Evolutionary conservation across 495 filamentous ascomycete species (phyloP).

Genomic region (Hypomontagnella submonticulosa): DNA sequence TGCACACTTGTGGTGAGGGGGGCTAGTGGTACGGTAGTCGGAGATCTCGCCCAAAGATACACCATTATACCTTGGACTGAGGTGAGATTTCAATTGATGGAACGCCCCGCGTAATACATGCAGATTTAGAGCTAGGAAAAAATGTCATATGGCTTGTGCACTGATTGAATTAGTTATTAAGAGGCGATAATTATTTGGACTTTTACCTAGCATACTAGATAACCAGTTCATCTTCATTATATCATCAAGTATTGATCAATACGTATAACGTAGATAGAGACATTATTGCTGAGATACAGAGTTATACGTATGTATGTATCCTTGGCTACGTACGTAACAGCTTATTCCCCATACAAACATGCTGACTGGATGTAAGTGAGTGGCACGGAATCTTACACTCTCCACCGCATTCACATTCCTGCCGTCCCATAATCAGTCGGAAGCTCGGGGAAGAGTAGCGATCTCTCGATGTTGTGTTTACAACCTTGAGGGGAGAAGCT

Average conservation of each 20-base stretch:
- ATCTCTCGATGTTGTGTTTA: slow-evolving; percentile 11
- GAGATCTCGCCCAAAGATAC: slow-evolving; percentile 17
- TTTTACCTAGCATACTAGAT: too few relatives aligned
- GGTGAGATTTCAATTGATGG: slow-evolving; percentile 27
- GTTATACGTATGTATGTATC: background rate
- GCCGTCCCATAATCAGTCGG: slow-evolving; percentile 10
- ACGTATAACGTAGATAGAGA: too few relatives aligned
- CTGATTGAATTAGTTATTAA: too few relatives aligned
- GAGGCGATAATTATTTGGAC: too few relatives aligned
- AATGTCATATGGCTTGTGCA: slow-evolving; percentile 3
- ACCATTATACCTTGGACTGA: slow-evolving; percentile 14
- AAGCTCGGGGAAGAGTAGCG: slow-evolving; percentile 23
- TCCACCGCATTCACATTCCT: slow-evolving; percentile 8
- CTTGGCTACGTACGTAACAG: background rate
- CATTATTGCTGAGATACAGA: too few relatives aligned
- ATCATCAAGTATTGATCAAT: too few relatives aligned
- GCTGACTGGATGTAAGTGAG: slow-evolving; percentile 30
- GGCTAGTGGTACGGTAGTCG: slow-evolving; percentile 32
- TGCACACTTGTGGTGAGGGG: slow-evolving; percentile 40
- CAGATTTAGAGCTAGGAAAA: slow-evolving; percentile 17
- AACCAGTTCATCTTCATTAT: too few relatives aligned
- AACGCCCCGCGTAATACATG: slow-evolving; percentile 29
- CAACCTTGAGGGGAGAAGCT: background rate
- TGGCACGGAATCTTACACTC: slow-evolving; percentile 27
- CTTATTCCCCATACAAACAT: background rate